A percentile compares a stretch with the other conserved stretches of the same genome.
Conservation (phyloP, 2,329 filamentous ascomycete genomes). For the Colletotrichum trifolii region DNA sequence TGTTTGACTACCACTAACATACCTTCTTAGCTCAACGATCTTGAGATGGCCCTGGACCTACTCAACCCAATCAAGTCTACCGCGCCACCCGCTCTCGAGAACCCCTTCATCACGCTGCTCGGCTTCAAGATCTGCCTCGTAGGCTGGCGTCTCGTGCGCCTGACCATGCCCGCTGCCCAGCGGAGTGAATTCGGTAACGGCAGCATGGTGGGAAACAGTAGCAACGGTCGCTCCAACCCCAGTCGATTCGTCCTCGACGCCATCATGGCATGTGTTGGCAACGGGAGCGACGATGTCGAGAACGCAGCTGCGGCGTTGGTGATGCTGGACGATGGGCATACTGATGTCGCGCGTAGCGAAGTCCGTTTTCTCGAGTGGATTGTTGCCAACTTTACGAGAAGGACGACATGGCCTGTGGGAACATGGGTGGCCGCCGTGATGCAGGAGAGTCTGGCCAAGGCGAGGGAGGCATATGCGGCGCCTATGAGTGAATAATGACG, state of each 20-base stretch:
- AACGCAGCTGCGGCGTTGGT: slow-evolving; percentile 16
- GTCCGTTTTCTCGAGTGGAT: slow-evolving; percentile 25
- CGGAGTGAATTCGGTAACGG: not conserved
- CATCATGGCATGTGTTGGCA: slow-evolving; percentile 25
- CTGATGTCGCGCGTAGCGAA: slow-evolving; percentile 17
- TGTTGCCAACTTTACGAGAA: slow-evolving; percentile 19
- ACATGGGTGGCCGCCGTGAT: slow-evolving; percentile 19
- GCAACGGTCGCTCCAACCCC: slow-evolving; percentile 15
- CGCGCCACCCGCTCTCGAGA: slow-evolving; percentile 19
- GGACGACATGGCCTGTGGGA: slow-evolving; percentile 24
- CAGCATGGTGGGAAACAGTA: not conserved
- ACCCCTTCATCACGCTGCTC: slow-evolving; percentile 22
- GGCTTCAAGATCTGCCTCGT: slow-evolving; percentile 27
- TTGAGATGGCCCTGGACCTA: slow-evolving; percentile 20
- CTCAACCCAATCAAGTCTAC: slow-evolving; percentile 15
- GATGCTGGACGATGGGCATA: slow-evolving; percentile 11
- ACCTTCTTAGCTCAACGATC: slow-evolving; percentile 8
- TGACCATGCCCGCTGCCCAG: slow-evolving; percentile 22
- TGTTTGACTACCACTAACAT: not conserved
- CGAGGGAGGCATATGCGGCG: slow-evolving; percentile 16
- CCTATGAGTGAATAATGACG: slow-evolving; percentile 8
- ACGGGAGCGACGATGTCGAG: not conserved
- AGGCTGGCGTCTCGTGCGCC: slow-evolving; percentile 23
- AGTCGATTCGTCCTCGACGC: slow-evolving; percentile 24
- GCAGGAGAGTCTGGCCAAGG: slow-evolving; percentile 20